Evolutionary conservation across 768 basidiomycete species (phyloP), one percentile per base, ranked within the genome.

Genomic region (Lyophyllum semitale): DNA sequence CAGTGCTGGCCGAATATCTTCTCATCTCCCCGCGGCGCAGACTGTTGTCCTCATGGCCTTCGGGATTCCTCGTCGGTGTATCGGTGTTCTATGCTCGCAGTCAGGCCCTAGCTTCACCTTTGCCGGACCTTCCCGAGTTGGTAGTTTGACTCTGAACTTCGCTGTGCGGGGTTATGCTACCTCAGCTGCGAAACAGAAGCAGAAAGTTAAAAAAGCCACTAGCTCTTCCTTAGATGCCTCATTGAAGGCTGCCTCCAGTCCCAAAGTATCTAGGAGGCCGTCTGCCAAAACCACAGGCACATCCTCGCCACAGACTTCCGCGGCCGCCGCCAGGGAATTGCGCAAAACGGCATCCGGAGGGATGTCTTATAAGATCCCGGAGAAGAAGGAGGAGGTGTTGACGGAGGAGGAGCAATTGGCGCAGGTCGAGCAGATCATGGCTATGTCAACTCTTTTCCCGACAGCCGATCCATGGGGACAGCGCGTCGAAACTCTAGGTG

Each of bases 401-500:
- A 57, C 64, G 13, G 69, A 72, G 48, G 69, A 71, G 43, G 71
- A 74, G 42, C 68, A 71, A 40, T 46, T 77, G 58, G 64, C 65
- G 38, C 71, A 76, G 53, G 61, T 79, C 30, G 73, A 78, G 45
- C 65, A 63, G 26, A 62, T 77, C 23, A 63, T 73, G 61, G 57
- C 60, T 4, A 73, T 73, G 63, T 59, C 68, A 9, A 66, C 70
- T 22, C 47, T 70, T 2, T 68, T 72, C 60, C 74, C 74, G 8
- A 74, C 71, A 4, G 59, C 71, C 3, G 78, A 80, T 54, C 64
- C 71, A 6, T 80, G 75, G 73, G 78, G 77, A 1, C 73, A 75
- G 51, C 54, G 62, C 27, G 66, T 76, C 2, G 69, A 74, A 20
- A 73, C 75, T 1, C 60, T 78, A 67, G 78, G 77, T 78, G 68